phyloP scores from a whole-genome alignment of 148 eudicot genomes.

The Linanthus parryae region DNA sequence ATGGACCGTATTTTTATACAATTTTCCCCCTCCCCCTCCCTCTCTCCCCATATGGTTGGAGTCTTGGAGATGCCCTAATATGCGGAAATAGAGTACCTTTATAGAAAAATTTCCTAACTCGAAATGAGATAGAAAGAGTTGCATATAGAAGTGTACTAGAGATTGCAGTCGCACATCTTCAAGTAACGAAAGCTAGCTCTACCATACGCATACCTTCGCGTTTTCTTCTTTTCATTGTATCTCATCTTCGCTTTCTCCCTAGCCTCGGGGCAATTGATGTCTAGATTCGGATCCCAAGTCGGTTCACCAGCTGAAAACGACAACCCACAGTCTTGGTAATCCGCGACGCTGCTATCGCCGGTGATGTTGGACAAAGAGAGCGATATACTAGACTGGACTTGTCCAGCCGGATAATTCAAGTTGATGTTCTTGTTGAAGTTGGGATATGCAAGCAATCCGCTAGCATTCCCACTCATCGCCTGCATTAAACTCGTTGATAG shows the following conservation, averaged over 20 bases:
- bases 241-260: conserved; percentile 69
- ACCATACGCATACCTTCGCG: conserved; percentile 50
- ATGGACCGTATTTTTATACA: too few relatives aligned
- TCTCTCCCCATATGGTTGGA: too few relatives aligned
- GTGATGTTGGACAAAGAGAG: conserved; percentile 40
- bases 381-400: conserved; percentile 26
- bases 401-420: conserved; percentile 21
- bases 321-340: conserved; percentile 53
- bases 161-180: too few relatives aligned
- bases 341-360: conserved; percentile 41
- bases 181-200: too few relatives aligned
- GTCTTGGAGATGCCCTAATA: too few relatives aligned
- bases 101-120: too few relatives aligned
- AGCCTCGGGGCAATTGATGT: conserved; percentile 39
- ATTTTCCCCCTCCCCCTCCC: too few relatives aligned
- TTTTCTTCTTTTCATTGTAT: conserved; percentile 66
- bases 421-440: conserved; percentile 21
- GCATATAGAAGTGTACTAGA: too few relatives aligned
- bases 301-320: conserved; percentile 44
- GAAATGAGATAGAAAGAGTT: too few relatives aligned
- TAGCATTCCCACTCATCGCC: conserved; percentile 18
- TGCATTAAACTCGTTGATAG: conserved; percentile 29
- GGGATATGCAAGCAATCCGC: conserved; percentile 29
- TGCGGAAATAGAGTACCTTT: too few relatives aligned
- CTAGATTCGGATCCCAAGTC: conserved; percentile 39